Evolutionary conservation across 1,139 yeast species (phyloP), one percentile per base, ranked within the genome.

Genomic region (Kodamaea plutei): DNA sequence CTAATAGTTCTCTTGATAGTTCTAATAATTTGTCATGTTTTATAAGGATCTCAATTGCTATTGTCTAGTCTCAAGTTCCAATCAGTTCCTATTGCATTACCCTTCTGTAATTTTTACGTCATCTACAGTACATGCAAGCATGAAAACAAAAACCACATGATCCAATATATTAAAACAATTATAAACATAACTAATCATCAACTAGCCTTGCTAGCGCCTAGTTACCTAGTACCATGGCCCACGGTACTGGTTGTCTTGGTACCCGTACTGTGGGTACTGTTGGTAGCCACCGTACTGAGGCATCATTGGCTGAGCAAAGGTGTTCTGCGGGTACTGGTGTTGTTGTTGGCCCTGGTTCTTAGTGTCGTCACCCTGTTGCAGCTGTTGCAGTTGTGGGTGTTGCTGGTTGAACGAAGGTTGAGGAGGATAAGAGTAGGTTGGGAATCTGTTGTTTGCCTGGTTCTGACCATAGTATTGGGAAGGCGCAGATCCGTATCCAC

Each of bases 261-360:
- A 68, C 39, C 69, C 71, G 41, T 66, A 68, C 47, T 67, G 73
- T n/a, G 73, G 73, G 52, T 65, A 68, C 47, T 67, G 73, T 48
- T 68, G 74, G 48, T 66, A 68, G 17, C 54, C 72, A 29, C 65
- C 70, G 42, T 61, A 66, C 48, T 65, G 71, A 17, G 70, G 71
- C 40, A 58, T 52, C 39, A 53, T 50, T 30, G 64, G 65, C 44
- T 62, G 69, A 29, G 62, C 66, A 39, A 55, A 49, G 23, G 50
- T 52, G 37, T 44, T 52, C 39, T 51, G 58, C 12, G 50, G 53
- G 23, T 43, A 50, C 26, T 47, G 54, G 18, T 40, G 43, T 36
- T 52, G 52, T 29, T 50, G 58, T 26, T 43, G 50, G 15, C 44
- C 40, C 15, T 47, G 39, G 30, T 22, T 28, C 26, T 28, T 28